Percentiles rank a stretch among this genome's conserved stretches.
Conservation (phyloP, 192 early-diverging fungal genomes). For the Piromyces sp. region DNA sequence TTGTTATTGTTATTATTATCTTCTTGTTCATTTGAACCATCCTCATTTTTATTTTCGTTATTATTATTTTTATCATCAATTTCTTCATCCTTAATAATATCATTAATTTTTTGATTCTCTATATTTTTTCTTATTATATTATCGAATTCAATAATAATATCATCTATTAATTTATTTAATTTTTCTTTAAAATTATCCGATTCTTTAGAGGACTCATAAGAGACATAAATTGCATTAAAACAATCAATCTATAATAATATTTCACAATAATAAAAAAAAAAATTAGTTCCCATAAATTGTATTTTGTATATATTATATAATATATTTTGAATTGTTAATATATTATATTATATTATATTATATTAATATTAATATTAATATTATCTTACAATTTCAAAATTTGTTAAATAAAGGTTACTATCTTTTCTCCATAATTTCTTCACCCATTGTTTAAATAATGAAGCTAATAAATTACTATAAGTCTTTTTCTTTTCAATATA, state of each 20-base stretch:
- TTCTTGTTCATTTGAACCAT: neutral
- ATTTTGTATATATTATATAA: no score
- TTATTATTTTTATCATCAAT: neutral
- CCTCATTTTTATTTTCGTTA: neutral
- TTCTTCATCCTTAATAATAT: neutral
- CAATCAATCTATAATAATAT: neutral
- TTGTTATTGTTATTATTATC: neutral
- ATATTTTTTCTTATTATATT: neutral
- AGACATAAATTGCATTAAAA: neutral
- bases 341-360: no score
- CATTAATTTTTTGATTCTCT: neutral
- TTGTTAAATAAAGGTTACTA: neutral
- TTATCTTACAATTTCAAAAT: neutral
- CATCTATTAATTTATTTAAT: neutral
- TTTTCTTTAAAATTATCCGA: neutral
- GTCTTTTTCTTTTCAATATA: slow-evolving; percentile 11
- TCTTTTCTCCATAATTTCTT: neutral
- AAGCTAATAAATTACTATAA: slow-evolving; percentile 17
- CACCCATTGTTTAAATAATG: slow-evolving; percentile 10
- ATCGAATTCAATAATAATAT: neutral
- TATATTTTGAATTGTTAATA: no score
- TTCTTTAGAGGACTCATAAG: neutral
- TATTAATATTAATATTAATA: no score
- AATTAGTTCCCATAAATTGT: no score
- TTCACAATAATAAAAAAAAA: no score